phyloP scores from a whole-genome alignment of 495 filamentous ascomycete genomes.

The Aspergillus biplanus region DNA sequence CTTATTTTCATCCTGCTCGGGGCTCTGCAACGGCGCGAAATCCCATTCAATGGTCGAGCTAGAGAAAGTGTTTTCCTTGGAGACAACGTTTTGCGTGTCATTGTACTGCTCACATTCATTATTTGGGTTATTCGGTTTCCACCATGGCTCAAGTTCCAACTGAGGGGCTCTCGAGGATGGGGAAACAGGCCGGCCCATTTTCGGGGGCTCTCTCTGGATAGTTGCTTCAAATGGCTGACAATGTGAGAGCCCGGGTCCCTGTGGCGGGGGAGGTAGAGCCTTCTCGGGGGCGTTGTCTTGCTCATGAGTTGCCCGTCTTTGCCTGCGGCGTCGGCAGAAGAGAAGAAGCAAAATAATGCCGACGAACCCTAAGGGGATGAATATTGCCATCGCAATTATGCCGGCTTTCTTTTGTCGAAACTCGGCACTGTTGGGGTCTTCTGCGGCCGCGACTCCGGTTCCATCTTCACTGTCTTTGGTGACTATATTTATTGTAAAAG shows the following conservation, averaged over 20 bases:
- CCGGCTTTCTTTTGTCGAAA: slow-evolving; percentile 39
- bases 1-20: slow-evolving; percentile 33
- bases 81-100: slow-evolving; percentile 20
- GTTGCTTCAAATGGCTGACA: slow-evolving; percentile 35
- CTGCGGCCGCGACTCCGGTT: slow-evolving; percentile 3
- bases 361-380: slow-evolving; percentile 44
- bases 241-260: slow-evolving; percentile 32
- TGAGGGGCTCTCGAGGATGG: slow-evolving; percentile 39
- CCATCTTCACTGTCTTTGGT: slow-evolving; percentile 24
- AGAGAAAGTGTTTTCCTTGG: slow-evolving; percentile 32
- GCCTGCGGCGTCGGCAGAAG: slow-evolving; percentile 46
- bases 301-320: slow-evolving; percentile 29
- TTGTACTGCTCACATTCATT: slow-evolving; percentile 31
- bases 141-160: slow-evolving; percentile 42
- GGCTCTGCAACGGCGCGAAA: slow-evolving; percentile 33
- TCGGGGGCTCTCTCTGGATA: slow-evolving; percentile 23
- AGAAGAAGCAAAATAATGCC: slow-evolving; percentile 43
- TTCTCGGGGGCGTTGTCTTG: slow-evolving; percentile 34
- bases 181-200: slow-evolving; percentile 11
- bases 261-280: slow-evolving; percentile 26
- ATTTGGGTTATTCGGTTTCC: slow-evolving; percentile 38
- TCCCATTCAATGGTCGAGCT: slow-evolving; percentile 37
- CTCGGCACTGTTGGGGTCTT: slow-evolving; percentile 17
- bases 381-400: slow-evolving; percentile 49
- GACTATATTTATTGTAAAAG: slow-evolving; percentile 54